Conservation (phyloP, 768 basidiomycete species). For the Lactarius pseudohatsudake region DNA sequence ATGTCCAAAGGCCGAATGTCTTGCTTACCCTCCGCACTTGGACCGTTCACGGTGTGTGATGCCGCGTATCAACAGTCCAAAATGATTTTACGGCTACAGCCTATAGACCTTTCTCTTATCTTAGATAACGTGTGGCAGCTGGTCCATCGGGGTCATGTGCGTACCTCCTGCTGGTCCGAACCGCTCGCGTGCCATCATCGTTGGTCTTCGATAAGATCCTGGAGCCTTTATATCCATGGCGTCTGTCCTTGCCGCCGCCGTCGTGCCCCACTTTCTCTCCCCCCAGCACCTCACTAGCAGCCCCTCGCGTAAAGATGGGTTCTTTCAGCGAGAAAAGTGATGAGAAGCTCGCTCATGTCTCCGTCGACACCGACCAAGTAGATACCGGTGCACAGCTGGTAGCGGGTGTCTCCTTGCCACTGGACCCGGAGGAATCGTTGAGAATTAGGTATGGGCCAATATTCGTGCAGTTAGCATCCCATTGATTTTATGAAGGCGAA, state of each 20-base stretch:
- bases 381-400: slow-evolving; percentile 64
- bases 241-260: not conserved
- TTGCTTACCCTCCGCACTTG: not conserved
- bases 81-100: too few species aligned
- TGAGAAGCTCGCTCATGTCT: slow-evolving; percentile 30
- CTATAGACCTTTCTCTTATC: not conserved
- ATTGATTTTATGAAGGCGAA: slow-evolving; percentile 39
- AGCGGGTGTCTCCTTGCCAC: slow-evolving; percentile 42
- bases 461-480: not conserved
- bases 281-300: not conserved
- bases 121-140: not conserved
- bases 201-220: not conserved
- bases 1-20: not conserved
- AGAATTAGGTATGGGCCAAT: slow-evolving; percentile 44
- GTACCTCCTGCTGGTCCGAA: not conserved
- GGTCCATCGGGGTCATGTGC: not conserved
- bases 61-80: not conserved
- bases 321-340: slow-evolving; percentile 22
- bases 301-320: slow-evolving; percentile 8
- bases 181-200: not conserved
- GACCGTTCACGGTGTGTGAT: not conserved
- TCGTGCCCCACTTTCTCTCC: not conserved
- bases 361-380: slow-evolving; percentile 49
- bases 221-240: slow-evolving; percentile 4
- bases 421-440: slow-evolving; percentile 53